A percentile compares a stretch with the other conserved stretches of the same genome.
These are phyloP conservation scores for Sanguinoderma infundibulare DNA, from an alignment of 1,284 basidiomycete species.

Conservation along the genomic window DNA sequence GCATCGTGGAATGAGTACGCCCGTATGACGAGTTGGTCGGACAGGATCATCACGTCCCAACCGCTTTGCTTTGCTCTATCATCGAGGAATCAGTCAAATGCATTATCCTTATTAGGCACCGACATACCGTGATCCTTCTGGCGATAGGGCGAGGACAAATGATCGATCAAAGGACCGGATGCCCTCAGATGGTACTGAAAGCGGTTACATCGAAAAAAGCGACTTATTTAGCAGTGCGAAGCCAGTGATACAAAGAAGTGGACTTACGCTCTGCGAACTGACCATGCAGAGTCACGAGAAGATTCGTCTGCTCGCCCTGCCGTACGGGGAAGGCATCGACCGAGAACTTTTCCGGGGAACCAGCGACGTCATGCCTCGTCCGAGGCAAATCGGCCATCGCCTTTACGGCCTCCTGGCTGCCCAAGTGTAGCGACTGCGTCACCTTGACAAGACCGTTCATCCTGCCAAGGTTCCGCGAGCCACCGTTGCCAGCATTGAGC, in stretches of 20 bases:
- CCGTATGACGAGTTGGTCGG: conserved; percentile 86
- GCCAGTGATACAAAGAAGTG: background rate
- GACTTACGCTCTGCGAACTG: conserved; percentile 88
- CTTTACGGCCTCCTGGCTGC: conserved; percentile 69
- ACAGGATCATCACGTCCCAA: conserved; percentile 91
- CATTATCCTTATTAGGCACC: conserved; percentile 4
- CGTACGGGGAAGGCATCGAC: conserved; percentile 87
- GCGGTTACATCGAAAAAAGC: background rate
- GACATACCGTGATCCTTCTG: conserved; percentile 79
- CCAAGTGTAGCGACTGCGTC: conserved; percentile 74
- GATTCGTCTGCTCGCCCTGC: conserved; percentile 59
- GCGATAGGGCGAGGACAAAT: conserved; percentile 85
- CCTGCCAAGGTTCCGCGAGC: conserved; percentile 80
- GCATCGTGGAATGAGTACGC: conserved; percentile 83
- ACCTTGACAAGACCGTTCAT: conserved; percentile 67
- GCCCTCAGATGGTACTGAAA: conserved; percentile 46
- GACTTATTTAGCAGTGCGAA: conserved; percentile 6
- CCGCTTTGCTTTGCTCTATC: conserved; percentile 77
- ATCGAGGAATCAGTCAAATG: conserved; percentile 11
- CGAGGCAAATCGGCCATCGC: conserved; percentile 69
- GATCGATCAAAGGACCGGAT: conserved; percentile 93
- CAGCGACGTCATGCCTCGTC: conserved; percentile 81
- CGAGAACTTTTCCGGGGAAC: conserved; percentile 81
- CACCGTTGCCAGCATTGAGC: conserved; percentile 55
- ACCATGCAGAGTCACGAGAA: conserved; percentile 90